phyloP scores from a whole-genome alignment of 768 basidiomycete genomes.

The Hortiboletus flavorubellus region DNA sequence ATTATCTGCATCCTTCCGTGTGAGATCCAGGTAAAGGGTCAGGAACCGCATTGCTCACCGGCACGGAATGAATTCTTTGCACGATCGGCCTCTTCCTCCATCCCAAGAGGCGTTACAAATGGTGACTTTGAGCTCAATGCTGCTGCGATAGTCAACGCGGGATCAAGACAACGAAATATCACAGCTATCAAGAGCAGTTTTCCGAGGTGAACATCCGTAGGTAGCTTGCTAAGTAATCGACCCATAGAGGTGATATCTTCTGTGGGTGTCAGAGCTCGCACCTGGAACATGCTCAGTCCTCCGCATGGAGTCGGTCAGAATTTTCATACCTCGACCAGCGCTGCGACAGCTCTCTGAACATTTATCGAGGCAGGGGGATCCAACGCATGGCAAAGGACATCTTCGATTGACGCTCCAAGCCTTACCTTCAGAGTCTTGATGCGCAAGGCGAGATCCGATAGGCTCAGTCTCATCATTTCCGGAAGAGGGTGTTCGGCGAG shows the following conservation, averaged over 20 bases:
- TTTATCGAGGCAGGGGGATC: constrained; percentile 88
- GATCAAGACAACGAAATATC: constrained; percentile 86
- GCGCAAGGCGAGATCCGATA: constrained; percentile 86
- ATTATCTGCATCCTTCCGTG: constrained; percentile 54
- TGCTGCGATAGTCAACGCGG: constrained; percentile 95
- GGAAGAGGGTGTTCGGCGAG: constrained; percentile 88
- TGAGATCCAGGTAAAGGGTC: not conserved
- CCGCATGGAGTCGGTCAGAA: not conserved
- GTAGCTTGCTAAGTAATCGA: constrained; percentile 81
- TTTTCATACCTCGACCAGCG: constrained; percentile 75
- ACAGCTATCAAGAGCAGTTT: constrained; percentile 87
- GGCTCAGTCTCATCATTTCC: constrained; percentile 91
- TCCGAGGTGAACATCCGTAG: constrained; percentile 93
- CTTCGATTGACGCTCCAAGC: constrained; percentile 81
- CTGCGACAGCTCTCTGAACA: constrained; percentile 84
- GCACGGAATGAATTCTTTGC: constrained; percentile 77
- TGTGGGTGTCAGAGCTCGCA: constrained; percentile 74
- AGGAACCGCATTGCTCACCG: constrained; percentile 43
- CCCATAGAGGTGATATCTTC: constrained; percentile 98
- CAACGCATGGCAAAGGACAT: constrained; percentile 80
- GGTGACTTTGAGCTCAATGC: constrained; percentile 91
- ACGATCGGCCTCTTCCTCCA: constrained; percentile 81
- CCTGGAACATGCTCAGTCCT: constrained; percentile 39
- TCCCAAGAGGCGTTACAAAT: constrained; percentile 84
- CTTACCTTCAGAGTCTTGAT: constrained; percentile 94